Evolutionary conservation across 768 basidiomycete genomes (phyloP).

Genomic region (Termitomyces sp.): DNA sequence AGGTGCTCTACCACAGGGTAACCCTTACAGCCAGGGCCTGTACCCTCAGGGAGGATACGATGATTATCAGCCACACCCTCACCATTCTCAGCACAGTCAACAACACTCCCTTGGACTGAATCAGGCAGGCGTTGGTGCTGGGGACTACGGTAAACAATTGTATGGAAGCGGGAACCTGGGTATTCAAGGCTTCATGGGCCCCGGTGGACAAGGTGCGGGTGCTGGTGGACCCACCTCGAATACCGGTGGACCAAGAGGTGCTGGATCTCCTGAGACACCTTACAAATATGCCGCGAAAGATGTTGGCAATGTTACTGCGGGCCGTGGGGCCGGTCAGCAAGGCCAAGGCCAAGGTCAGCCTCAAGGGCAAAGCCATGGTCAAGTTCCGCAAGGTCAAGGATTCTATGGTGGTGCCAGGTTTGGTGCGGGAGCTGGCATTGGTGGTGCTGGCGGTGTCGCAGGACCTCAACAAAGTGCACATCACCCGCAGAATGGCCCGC

Average conservation of each 20-base stretch:
- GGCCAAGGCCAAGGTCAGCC: constrained; percentile 45
- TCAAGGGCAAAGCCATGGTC: constrained; percentile 43
- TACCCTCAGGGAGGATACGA: constrained; percentile 54
- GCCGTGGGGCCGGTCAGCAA: constrained; percentile 37
- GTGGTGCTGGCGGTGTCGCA: constrained; percentile 29
- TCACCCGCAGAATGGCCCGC: constrained; percentile 41
- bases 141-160: constrained; percentile 39
- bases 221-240: constrained; percentile 31
- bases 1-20: constrained; percentile 39
- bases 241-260: constrained; percentile 43
- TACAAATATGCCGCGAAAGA: constrained; percentile 77
- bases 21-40: constrained; percentile 57
- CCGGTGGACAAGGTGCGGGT: constrained; percentile 41
- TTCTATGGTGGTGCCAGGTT: constrained; percentile 46
- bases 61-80: constrained; percentile 45
- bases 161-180: constrained; percentile 44
- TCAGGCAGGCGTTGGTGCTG: constrained; percentile 32
- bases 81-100: constrained; percentile 44
- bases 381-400: constrained; percentile 45
- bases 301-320: constrained; percentile 41
- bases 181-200: constrained; percentile 69
- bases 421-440: constrained; percentile 29
- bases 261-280: constrained; percentile 61
- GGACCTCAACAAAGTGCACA: constrained; percentile 37
- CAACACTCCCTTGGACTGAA: constrained; percentile 42